Conservation (phyloP, 768 basidiomycete species). For the Tulasnella sp. region DNA sequence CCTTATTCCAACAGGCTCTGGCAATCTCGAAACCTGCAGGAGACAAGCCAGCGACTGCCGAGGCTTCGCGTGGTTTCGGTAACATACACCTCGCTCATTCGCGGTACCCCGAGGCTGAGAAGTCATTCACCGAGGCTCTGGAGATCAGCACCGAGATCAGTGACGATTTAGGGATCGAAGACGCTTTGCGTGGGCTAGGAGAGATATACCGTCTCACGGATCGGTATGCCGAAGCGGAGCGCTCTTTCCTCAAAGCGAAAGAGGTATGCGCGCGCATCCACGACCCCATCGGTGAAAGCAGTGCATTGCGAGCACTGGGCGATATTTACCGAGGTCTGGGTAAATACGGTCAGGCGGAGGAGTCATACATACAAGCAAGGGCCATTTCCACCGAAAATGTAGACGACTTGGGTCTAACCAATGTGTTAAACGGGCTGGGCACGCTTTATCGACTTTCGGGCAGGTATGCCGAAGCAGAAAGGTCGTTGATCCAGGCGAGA, state of each 20-base stretch:
- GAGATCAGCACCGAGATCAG: neutral
- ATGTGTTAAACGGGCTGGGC: neutral
- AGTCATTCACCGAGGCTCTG: neutral
- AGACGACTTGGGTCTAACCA: neutral
- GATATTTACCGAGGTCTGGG: neutral
- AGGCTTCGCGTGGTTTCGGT: neutral
- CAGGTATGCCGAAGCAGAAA: neutral
- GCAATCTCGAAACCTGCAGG: neutral
- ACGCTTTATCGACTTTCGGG: neutral
- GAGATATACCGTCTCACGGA: neutral
- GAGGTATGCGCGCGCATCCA: neutral
- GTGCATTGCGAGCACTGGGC: neutral
- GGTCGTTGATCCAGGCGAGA: neutral
- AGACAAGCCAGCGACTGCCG: neutral
- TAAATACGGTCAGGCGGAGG: neutral
- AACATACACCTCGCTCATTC: neutral
- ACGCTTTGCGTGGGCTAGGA: neutral
- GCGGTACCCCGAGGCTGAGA: neutral
- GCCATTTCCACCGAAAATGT: neutral
- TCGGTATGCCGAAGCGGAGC: neutral
- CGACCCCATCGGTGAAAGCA: neutral
- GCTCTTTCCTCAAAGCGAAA: neutral
- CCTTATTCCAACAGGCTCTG: neutral
- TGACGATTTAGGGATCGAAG: neutral
- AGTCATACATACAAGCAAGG: neutral